Conservation (phyloP, 345 rosid species). For the Barbarea vulgaris region DNA sequence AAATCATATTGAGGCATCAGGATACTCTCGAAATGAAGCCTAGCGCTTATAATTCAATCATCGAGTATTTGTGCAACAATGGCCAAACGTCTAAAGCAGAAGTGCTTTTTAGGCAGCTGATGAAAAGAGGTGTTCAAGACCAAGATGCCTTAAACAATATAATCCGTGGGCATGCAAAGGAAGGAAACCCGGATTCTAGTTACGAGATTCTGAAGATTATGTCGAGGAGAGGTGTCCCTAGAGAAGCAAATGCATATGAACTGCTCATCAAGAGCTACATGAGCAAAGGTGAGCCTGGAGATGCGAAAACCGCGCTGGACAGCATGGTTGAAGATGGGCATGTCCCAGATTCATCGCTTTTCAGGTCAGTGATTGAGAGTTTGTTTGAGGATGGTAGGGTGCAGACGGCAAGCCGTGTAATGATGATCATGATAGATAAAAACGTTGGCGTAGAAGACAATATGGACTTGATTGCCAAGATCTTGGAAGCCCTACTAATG, state of each 20-base stretch:
- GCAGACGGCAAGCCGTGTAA: conserved; percentile 90
- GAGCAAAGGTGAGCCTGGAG: conserved; percentile 93
- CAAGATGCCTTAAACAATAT: conserved; percentile 69
- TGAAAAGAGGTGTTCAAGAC: conserved; percentile 85
- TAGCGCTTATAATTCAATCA: conserved; percentile 66
- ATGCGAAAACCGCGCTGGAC: conserved; percentile 84
- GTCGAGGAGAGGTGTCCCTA: conserved; percentile 72
- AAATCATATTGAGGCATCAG: conserved; percentile 74
- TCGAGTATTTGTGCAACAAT: conserved; percentile 65
- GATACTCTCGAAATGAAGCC: conserved; percentile 64
- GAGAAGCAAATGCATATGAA: conserved; percentile 70
- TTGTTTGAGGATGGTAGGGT: conserved; percentile 86
- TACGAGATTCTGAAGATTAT: conserved; percentile 85
- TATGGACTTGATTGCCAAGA: conserved; percentile 75
- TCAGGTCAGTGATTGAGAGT: conserved; percentile 82
- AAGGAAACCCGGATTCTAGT: conserved; percentile 77
- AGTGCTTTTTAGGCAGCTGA: conserved; percentile 76
- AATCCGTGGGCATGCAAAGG: conserved; percentile 76
- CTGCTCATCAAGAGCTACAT: conserved; percentile 80
- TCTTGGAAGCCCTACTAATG: conserved; percentile 79
- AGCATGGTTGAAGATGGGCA: conserved; percentile 86
- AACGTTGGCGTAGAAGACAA: conserved; percentile 72
- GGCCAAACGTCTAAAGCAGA: conserved; percentile 85
- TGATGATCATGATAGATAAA: conserved; percentile 88
- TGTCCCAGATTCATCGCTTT: conserved; percentile 64